phyloP scores from a whole-genome alignment of 2,329 filamentous ascomycete species.

The Pseudopyrenochaeta lycopersici region DNA sequence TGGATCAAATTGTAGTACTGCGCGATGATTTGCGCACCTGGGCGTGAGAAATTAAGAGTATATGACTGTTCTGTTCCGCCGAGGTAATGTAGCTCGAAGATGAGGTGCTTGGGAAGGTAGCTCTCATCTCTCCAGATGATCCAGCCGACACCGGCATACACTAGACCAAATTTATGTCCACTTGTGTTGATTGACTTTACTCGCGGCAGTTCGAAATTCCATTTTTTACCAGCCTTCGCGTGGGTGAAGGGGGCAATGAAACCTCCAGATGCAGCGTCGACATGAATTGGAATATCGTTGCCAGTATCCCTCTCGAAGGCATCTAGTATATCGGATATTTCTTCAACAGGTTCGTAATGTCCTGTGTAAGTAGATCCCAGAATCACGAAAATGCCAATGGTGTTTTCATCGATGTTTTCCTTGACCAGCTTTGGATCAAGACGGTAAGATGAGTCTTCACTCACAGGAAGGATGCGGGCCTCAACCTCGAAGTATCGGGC shows the following conservation, averaged over 20 bases:
- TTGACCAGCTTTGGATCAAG: constrained; percentile 71
- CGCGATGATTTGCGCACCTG: constrained; percentile 73
- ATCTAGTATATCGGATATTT: constrained; percentile 71
- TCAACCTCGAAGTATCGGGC: constrained; percentile 79
- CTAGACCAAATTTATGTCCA: constrained; percentile 70
- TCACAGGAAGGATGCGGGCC: constrained; percentile 70
- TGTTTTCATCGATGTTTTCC: constrained; percentile 77
- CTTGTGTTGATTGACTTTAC: constrained; percentile 74
- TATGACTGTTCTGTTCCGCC: constrained; percentile 76
- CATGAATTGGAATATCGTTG: constrained; percentile 72
- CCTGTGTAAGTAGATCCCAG: constrained; percentile 77
- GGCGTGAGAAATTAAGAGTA: constrained; percentile 77
- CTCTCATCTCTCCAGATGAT: constrained; percentile 64
- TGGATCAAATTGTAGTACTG: constrained; percentile 81
- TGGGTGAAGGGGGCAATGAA: constrained; percentile 70
- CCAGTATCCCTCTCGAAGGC: constrained; percentile 69
- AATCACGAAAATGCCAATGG: constrained; percentile 79
- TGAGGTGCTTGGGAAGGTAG: constrained; percentile 71
- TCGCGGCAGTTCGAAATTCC: constrained; percentile 69
- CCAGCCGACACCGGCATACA: constrained; percentile 75
- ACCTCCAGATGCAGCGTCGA: constrained; percentile 67
- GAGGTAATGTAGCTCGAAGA: constrained; percentile 76
- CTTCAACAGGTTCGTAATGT: constrained; percentile 76
- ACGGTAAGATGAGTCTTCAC: constrained; percentile 66
- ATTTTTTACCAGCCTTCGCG: constrained; percentile 65